Conservation (phyloP, 441 rosid genomes). For the Aleurites moluccanus region DNA sequence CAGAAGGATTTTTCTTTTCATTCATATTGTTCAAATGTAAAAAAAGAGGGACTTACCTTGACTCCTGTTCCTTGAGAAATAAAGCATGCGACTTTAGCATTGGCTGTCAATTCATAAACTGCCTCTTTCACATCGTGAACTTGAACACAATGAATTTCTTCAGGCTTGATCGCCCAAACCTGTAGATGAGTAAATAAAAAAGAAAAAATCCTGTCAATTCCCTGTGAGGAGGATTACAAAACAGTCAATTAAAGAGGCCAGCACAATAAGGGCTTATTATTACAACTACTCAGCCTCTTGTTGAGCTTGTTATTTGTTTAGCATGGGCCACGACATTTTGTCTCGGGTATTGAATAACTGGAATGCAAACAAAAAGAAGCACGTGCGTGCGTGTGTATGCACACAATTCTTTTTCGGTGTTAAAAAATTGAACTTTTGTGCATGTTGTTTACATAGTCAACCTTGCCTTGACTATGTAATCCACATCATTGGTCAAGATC, state of each 20-base stretch:
- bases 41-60: conserved; percentile 41
- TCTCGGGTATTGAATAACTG: neutral
- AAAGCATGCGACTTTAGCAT: conserved; percentile 51
- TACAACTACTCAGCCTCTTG: neutral
- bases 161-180: conserved; percentile 62
- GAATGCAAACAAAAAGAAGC: no score
- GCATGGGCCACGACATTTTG: neutral
- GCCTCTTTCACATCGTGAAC: conserved; percentile 66
- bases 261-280: neutral
- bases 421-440: no score
- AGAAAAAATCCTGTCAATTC: neutral
- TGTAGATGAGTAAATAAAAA: conserved; percentile 15
- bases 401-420: neutral
- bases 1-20: no score
- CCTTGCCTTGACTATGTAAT: no score
- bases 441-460: no score
- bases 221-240: neutral
- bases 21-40: neutral
- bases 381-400: no score
- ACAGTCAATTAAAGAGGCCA: no score
- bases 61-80: conserved; percentile 57
- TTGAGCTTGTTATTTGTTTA: neutral
- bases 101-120: conserved; percentile 47
- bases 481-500: neutral
- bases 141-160: conserved; percentile 58